A percentile compares a stretch with the other conserved stretches of the same genome.
These are phyloP conservation scores for Diatrype stigma DNA, from an alignment of 2,329 filamentous ascomycete genomes.

Conservation along the genomic window DNA sequence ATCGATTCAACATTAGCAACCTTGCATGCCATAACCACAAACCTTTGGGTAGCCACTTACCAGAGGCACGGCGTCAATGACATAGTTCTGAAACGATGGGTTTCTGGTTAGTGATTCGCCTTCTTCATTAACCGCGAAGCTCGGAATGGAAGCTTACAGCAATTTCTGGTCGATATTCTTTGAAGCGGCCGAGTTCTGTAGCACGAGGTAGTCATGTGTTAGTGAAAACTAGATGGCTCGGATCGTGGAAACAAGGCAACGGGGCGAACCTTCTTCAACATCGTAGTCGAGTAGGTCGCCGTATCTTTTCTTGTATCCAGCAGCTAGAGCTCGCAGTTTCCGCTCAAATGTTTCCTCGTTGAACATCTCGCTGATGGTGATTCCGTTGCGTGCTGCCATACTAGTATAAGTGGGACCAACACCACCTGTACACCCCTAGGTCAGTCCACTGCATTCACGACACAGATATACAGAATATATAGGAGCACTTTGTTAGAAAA, in stretches of 20 bases:
- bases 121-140: constrained; percentile 1
- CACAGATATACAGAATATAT: too few species aligned
- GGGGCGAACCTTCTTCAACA: constrained; percentile 55
- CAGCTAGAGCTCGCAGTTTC: constrained; percentile 58
- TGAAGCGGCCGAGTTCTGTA: constrained; percentile 34
- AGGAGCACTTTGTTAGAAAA: neutral
- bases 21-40: constrained; percentile 48
- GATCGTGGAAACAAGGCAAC: constrained; percentile 34
- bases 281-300: constrained; percentile 59
- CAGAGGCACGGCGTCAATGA: constrained; percentile 63
- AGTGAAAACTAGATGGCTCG: constrained; percentile 54
- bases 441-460: neutral
- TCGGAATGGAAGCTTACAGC: constrained; percentile 16
- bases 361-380: constrained; percentile 65
- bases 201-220: constrained; percentile 62
- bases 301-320: constrained; percentile 56
- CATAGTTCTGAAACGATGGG: constrained; percentile 39
- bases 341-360: constrained; percentile 61
- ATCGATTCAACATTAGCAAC: neutral
- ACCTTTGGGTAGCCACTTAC: constrained; percentile 54
- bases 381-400: constrained; percentile 62
- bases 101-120: constrained; percentile 38
- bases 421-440: constrained; percentile 18
- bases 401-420: constrained; percentile 42
- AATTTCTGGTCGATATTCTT: constrained; percentile 53